Conservation (phyloP, 75 land plant species). For the Ceratopteris richardii region DNA sequence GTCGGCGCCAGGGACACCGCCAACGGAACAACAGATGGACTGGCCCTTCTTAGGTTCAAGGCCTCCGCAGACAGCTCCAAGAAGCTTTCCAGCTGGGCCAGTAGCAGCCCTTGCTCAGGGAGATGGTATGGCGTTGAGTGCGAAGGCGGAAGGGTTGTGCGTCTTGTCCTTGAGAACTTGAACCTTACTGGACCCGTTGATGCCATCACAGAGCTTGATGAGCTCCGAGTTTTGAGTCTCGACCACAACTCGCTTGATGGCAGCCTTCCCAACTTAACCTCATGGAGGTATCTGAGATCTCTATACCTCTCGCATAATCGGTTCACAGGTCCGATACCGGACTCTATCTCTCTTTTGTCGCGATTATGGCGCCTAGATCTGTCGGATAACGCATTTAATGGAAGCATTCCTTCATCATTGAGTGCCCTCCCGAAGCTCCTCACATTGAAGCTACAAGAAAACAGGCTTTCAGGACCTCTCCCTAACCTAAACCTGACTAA, state of each 20-base stretch:
- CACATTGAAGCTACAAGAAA: slow-evolving; percentile 51
- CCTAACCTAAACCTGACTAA: slow-evolving; percentile 29
- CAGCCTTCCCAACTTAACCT: slow-evolving; percentile 51
- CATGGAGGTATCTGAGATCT: slow-evolving; percentile 39
- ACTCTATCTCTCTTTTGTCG: slow-evolving; percentile 28
- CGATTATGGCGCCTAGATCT: slow-evolving; percentile 50
- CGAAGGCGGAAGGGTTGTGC: slow-evolving; percentile 29
- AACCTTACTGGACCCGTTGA: slow-evolving; percentile 17
- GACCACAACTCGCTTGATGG: slow-evolving; percentile 48
- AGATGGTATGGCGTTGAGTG: slow-evolving; percentile 41
- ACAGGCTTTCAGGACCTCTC: slow-evolving; percentile 46
- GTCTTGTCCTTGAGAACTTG: slow-evolving; percentile 43
- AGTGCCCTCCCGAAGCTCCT: slow-evolving; percentile 38
- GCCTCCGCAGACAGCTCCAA: slow-evolving; percentile 24
- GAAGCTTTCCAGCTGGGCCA: slow-evolving; percentile 36
- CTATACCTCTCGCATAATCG: slow-evolving; percentile 56
- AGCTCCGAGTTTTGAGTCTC: slow-evolving; percentile 67
- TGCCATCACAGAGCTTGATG: slow-evolving; percentile 23
- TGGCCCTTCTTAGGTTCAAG: slow-evolving; percentile 37
- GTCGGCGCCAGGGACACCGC: not conserved
- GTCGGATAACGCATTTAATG: slow-evolving; percentile 50
- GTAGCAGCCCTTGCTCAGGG: slow-evolving; percentile 22
- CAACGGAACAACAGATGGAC: slow-evolving; percentile 19
- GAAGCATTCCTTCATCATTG: slow-evolving; percentile 23
- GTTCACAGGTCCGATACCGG: slow-evolving; percentile 54